These are phyloP conservation scores for Ambrosiella xylebori DNA, from an alignment of 2,329 filamentous ascomycete species.

Conservation along the genomic window DNA sequence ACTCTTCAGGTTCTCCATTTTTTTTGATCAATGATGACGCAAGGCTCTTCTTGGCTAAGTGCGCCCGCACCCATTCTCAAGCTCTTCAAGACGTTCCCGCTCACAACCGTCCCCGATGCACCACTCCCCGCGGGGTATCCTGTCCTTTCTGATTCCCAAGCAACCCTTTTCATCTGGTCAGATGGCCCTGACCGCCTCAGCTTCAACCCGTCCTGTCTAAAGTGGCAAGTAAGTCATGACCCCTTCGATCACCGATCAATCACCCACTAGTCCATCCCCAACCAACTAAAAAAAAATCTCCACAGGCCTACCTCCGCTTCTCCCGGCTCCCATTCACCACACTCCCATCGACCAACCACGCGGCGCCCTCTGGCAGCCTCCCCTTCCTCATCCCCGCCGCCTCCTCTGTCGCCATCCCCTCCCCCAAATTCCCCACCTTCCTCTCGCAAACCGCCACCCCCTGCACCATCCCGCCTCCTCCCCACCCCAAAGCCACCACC, in stretches of 20 bases:
- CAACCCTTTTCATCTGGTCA: constrained; percentile 62
- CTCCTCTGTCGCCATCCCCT: constrained; percentile 15
- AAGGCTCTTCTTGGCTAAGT: constrained; percentile 26
- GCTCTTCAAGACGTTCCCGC: constrained; percentile 72
- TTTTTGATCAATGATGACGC: neutral
- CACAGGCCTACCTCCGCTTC: constrained; percentile 67
- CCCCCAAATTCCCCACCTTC: constrained; percentile 49
- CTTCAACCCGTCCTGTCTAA: constrained; percentile 83
- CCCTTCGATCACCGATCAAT: neutral
- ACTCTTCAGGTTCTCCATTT: neutral
- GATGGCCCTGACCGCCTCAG: constrained; percentile 49
- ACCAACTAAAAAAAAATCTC: neutral
- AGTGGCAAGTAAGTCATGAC: constrained; percentile 63
- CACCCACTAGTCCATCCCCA: neutral
- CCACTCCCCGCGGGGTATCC: constrained; percentile 47
- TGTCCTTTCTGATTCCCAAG: constrained; percentile 23
- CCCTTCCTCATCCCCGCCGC: constrained; percentile 60
- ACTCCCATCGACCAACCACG: constrained; percentile 72
- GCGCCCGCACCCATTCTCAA: constrained; percentile 61
- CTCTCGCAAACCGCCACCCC: constrained; percentile 18
- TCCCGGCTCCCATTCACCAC: constrained; percentile 49
- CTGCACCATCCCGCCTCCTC: constrained; percentile 28
- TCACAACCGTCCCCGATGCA: constrained; percentile 58
- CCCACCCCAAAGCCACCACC: constrained; percentile 34
- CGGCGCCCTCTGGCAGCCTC: constrained; percentile 72